These are phyloP conservation scores for Aquilaria agallochum DNA, from an alignment of 441 rosid genomes.

Conservation along the genomic window DNA sequence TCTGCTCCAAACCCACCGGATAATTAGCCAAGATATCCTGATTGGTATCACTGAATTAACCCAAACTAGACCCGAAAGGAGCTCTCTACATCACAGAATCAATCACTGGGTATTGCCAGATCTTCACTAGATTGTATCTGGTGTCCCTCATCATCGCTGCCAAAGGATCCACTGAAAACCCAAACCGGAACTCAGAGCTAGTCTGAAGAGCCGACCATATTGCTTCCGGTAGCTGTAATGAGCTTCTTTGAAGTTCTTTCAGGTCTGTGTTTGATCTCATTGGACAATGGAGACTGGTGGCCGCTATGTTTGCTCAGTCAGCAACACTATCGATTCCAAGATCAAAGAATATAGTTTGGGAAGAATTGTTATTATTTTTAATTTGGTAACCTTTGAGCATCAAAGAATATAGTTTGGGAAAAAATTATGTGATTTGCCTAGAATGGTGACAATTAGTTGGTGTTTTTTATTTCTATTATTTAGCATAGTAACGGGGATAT, in stretches of 20 bases:
- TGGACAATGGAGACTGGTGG: slow-evolving; percentile 44
- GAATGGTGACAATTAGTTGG: no score
- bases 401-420: no score
- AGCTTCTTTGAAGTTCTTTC: background rate
- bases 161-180: slow-evolving; percentile 65
- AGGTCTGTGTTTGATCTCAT: slow-evolving; percentile 39
- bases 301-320: slow-evolving; percentile 21
- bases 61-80: slow-evolving; percentile 27
- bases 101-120: slow-evolving; percentile 75
- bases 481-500: no score
- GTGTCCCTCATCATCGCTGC: slow-evolving; percentile 58
- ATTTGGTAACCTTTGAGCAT: no score
- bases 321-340: no score
- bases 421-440: no score
- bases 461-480: no score
- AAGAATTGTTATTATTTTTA: no score
- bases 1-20: slow-evolving; percentile 37
- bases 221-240: no score
- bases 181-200: background rate
- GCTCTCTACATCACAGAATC: slow-evolving; percentile 31
- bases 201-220: no score
- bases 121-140: slow-evolving; percentile 58
- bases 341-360: no score
- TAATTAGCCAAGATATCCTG: slow-evolving; percentile 34
- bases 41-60: slow-evolving; percentile 29